Evolutionary conservation across 179 eudicot species (phyloP).

Genomic region (Spergularia azorica): DNA sequence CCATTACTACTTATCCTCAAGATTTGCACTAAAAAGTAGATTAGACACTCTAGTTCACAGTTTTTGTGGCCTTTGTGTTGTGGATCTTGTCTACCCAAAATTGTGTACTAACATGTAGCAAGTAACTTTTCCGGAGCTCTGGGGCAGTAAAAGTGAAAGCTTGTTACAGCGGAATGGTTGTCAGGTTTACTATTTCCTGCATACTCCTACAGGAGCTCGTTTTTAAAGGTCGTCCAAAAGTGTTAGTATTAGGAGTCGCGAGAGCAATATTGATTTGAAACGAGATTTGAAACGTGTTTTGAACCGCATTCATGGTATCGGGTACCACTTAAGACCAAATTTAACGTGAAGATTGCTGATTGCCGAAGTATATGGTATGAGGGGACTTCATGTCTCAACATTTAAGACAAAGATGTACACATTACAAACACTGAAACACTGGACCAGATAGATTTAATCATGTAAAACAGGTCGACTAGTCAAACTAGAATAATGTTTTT

Average conservation of each 20-base stretch:
- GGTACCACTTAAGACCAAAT: no score
- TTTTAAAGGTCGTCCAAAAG: background rate
- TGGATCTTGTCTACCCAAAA: conserved; percentile 6
- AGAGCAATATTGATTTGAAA: no score
- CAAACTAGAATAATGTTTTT: conserved; percentile 9
- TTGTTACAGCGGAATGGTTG: background rate
- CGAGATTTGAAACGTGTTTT: no score
- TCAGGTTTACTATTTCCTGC: background rate
- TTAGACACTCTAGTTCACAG: conserved; percentile 22
- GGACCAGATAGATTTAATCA: conserved; percentile 12
- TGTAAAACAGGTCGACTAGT: background rate
- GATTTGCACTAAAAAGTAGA: conserved; percentile 14
- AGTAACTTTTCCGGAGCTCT: background rate
- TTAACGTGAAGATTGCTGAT: no score
- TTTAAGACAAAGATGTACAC: background rate
- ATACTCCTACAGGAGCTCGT: background rate
- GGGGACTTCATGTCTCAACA: conserved; percentile 2
- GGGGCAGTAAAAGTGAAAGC: conserved; percentile 10
- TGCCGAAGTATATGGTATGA: no score
- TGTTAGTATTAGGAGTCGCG: no score
- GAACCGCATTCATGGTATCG: no score
- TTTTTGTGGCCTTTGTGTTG: conserved; percentile 18
- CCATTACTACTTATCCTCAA: background rate
- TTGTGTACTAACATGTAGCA: background rate
- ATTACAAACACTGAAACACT: no score